A percentile compares a stretch with the other conserved stretches of the same genome.
phyloP scores from a whole-genome alignment of 176 grass and related monocot species.

The Carex parvula region DNA sequence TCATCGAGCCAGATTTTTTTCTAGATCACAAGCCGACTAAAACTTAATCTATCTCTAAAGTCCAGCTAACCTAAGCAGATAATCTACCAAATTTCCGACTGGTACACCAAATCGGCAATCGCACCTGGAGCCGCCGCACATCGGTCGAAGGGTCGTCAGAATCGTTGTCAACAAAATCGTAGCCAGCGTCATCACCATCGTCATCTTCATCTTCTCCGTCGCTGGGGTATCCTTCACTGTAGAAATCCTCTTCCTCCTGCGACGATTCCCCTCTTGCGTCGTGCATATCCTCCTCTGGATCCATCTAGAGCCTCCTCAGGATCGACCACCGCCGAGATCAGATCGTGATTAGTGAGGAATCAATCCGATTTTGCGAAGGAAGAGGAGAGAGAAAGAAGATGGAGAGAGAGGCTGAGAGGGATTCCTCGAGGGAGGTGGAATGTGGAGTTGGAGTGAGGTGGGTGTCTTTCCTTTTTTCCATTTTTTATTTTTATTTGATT shows the following conservation, averaged over 20 bases:
- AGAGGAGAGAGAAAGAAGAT: constrained; percentile 6
- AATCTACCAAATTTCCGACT: background rate
- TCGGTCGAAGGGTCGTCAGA: constrained; percentile 64
- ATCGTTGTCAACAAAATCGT: constrained; percentile 93
- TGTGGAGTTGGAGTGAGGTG: constrained; percentile 30
- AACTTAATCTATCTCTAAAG: background rate
- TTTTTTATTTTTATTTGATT: background rate
- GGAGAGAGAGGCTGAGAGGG: background rate
- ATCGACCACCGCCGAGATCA: constrained; percentile 57
- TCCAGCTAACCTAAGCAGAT: background rate
- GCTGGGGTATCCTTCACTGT: constrained; percentile 77
- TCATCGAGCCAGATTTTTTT: background rate
- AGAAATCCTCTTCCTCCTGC: constrained; percentile 51
- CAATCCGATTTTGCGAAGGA: constrained; percentile 37
- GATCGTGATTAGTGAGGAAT: constrained; percentile 35
- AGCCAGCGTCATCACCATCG: constrained; percentile 77
- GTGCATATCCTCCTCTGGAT: constrained; percentile 97
- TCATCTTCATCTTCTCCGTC: constrained; percentile 81
- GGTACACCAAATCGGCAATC: background rate
- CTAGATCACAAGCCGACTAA: background rate
- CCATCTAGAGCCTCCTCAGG: constrained; percentile 34
- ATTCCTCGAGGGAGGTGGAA: constrained; percentile 21
- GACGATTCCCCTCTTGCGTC: constrained; percentile 55
- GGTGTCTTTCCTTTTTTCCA: constrained; percentile 27
- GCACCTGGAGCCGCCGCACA: constrained; percentile 75